Conservation (phyloP, 1,284 basidiomycete genomes). For the Apiotrichum mycotoxinovorans region DNA sequence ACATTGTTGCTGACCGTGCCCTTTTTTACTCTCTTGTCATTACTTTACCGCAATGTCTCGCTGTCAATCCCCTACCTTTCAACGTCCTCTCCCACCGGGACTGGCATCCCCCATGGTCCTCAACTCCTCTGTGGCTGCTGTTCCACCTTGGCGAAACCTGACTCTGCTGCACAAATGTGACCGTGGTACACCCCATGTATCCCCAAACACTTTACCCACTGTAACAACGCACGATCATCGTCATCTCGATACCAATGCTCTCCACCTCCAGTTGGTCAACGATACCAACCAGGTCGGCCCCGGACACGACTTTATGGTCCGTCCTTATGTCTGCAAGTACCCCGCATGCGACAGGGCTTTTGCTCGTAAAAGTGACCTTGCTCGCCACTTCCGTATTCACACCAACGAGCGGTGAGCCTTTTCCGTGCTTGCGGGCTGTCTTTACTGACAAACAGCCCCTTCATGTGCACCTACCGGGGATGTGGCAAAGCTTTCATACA, state of each 20-base stretch:
- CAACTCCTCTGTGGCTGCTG: background rate
- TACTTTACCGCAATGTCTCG: background rate
- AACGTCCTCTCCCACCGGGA: background rate
- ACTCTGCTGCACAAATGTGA: background rate
- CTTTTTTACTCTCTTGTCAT: background rate
- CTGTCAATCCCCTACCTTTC: slow-evolving; percentile 8
- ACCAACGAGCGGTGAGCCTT: slow-evolving; percentile 45
- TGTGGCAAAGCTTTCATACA: slow-evolving; percentile 52
- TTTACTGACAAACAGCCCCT: slow-evolving; percentile 38
- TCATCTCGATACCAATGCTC: background rate
- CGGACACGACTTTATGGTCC: slow-evolving; percentile 31
- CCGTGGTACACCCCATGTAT: background rate
- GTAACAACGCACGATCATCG: background rate
- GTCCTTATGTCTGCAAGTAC: slow-evolving; percentile 48
- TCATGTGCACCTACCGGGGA: slow-evolving; percentile 36
- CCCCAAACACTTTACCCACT: background rate
- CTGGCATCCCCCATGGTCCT: background rate
- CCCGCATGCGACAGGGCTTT: slow-evolving; percentile 52
- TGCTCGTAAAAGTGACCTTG: slow-evolving; percentile 52
- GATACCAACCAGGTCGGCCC: slow-evolving; percentile 42
- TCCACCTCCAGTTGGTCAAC: slow-evolving; percentile 41
- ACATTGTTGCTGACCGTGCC: background rate
- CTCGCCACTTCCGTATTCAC: slow-evolving; percentile 53
- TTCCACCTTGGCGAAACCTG: background rate
- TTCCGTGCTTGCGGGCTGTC: background rate